Evolutionary conservation across 441 rosid species (phyloP), one percentile per base, ranked within the genome.

Genomic region (Rhodomyrtus psidioides): DNA sequence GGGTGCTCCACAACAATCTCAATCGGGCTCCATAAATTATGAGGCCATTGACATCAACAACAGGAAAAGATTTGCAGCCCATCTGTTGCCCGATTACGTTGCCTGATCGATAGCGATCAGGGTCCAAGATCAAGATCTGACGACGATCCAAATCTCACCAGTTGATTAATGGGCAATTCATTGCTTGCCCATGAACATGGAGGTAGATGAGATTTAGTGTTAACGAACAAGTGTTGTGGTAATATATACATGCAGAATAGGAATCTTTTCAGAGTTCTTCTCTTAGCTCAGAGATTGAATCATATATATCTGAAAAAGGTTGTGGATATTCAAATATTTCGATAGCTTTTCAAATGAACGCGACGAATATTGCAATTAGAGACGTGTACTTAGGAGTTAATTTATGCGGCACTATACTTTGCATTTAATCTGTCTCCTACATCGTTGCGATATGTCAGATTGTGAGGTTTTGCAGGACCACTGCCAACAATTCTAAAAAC

Each of bases 1-100:
- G 23, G 82, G 87, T 82, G 55, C 87, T 13, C 83, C 87, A 30
- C 88, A 85, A 62, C 87, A 87, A 53, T 87, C 93, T 86, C 91
- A 88, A 59, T 86, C 91, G 0, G 59, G 58, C 81, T 42, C 88
- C 10, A 70, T 70, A 5, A 90, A 82, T 42, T 92, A 87, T 54
- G 92, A 91, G 49, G 85, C 82, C 85, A 86, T 91, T 12, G 90
- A 90, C 75, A 86, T 88, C 81, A 91, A 90, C 51, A 91, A 85
- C 88, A 89, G 93, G 86, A 92, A 91, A 85, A 88, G 91, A 88
- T 92, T 92, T 84, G 90, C 90, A 60, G 92, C 89, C 17, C 92
- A 87, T n/a, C 53, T 90, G 86, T 87, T 87, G 85, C 92, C 87
- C 49, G 91, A 88, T 89, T 91, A 90, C 51, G 90, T 85, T 83